These are phyloP conservation scores for Hevea brasiliensis DNA, from an alignment of 345 rosid species.

Conservation along the genomic window DNA sequence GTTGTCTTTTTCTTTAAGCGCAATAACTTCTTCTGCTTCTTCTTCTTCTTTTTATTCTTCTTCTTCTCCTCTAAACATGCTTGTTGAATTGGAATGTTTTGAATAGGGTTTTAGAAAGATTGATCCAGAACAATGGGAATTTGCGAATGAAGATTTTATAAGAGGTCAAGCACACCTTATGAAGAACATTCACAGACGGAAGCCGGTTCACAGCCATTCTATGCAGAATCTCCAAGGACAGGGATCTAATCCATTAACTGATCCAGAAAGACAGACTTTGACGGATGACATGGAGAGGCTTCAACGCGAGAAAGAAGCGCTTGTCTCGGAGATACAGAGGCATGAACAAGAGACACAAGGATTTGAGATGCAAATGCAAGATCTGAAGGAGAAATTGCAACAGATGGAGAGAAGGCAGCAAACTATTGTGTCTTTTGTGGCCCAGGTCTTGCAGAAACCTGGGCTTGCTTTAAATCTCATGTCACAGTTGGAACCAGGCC, in stretches of 20 bases:
- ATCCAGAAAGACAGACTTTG: slow-evolving; percentile 61
- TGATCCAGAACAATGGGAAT: slow-evolving; percentile 95
- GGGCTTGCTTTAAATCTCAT: slow-evolving; percentile 57
- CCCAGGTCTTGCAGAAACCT: slow-evolving; percentile 60
- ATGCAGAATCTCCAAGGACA: slow-evolving; percentile 54
- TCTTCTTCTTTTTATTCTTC: no score
- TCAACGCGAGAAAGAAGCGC: slow-evolving; percentile 51
- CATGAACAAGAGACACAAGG: slow-evolving; percentile 58
- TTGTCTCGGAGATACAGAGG: slow-evolving; percentile 51
- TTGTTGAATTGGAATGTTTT: slow-evolving; percentile 12
- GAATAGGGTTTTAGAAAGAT: slow-evolving; percentile 78
- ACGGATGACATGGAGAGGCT: slow-evolving; percentile 65
- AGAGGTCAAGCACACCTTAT: slow-evolving; percentile 69
- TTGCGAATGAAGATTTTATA: slow-evolving; percentile 77
- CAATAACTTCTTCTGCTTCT: no score
- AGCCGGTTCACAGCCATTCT: slow-evolving; percentile 95
- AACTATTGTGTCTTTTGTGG: slow-evolving; percentile 48
- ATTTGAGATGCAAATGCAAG: slow-evolving; percentile 52
- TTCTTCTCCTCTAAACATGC: no score
- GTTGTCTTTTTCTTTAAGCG: not conserved
- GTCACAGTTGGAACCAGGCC: slow-evolving; percentile 44
- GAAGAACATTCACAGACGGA: slow-evolving; percentile 88
- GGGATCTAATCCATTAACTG: slow-evolving; percentile 50
- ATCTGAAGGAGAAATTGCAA: slow-evolving; percentile 63
- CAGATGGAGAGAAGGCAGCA: slow-evolving; percentile 62